Conservation (phyloP, 129 eudicot species). For the Scalesia atractyloides region DNA sequence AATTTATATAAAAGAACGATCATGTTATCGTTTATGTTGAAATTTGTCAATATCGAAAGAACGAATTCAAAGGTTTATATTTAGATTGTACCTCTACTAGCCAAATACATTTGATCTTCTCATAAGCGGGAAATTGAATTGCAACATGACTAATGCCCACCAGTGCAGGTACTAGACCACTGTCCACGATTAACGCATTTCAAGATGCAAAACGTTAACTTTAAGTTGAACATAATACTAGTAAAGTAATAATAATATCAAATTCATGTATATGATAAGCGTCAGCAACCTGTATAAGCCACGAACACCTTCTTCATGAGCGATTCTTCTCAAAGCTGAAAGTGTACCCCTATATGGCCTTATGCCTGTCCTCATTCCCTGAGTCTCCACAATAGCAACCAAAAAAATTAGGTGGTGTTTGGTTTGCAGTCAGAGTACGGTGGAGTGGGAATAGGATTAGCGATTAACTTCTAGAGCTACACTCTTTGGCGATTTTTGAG, state of each 20-base stretch:
- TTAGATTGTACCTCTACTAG: slow-evolving; percentile 56
- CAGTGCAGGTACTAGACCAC: slow-evolving; percentile 97
- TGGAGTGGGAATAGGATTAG: neutral
- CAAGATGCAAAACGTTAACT: neutral
- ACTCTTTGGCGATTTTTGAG: neutral
- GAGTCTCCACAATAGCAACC: slow-evolving; percentile 57
- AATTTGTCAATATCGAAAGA: neutral
- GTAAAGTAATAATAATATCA: neutral
- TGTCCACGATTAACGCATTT: slow-evolving; percentile 37
- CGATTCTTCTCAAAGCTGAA: slow-evolving; percentile 87
- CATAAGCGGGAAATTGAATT: slow-evolving; percentile 92
- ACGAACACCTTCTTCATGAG: slow-evolving; percentile 87
- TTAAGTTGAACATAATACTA: slow-evolving; percentile 12
- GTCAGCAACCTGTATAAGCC: slow-evolving; percentile 83
- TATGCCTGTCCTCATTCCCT: slow-evolving; percentile 72
- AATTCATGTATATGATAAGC: slow-evolving; percentile 5
- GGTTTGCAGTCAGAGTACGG: neutral
- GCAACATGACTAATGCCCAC: slow-evolving; percentile 99
- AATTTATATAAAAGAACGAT: slow-evolving; percentile 8
- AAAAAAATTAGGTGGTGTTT: slow-evolving; percentile 7
- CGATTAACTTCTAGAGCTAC: neutral
- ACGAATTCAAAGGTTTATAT: neutral
- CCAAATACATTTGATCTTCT: slow-evolving; percentile 83
- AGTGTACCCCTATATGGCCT: slow-evolving; percentile 77
- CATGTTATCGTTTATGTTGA: neutral